phyloP scores from a whole-genome alignment of 306 rosid species.

The Sophora flavescens region DNA sequence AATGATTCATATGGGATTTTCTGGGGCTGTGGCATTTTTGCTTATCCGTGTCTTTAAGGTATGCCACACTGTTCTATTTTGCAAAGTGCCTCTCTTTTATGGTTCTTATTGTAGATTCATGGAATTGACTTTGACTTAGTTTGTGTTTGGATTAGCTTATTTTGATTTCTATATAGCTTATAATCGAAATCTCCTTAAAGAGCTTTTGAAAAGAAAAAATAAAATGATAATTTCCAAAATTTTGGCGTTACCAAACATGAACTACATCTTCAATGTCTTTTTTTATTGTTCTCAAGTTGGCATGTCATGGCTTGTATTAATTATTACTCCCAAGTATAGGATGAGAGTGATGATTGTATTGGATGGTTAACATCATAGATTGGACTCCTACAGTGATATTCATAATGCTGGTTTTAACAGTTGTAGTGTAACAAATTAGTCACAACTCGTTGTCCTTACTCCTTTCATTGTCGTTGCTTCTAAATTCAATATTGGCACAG shows the following conservation, averaged over 20 bases:
- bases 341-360: slow-evolving; percentile 23
- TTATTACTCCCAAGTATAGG: background rate
- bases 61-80: slow-evolving; percentile 32
- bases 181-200: no score
- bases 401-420: slow-evolving; percentile 10
- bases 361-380: slow-evolving; percentile 19
- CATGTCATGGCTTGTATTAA: slow-evolving; percentile 8
- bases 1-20: slow-evolving; percentile 89
- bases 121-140: background rate
- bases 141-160: no score
- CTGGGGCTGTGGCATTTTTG: slow-evolving; percentile 88
- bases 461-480: slow-evolving; percentile 6
- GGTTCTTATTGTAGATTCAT: background rate
- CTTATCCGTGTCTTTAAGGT: slow-evolving; percentile 97
- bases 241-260: background rate
- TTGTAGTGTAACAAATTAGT: slow-evolving; percentile 2
- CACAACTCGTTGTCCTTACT: background rate
- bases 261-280: background rate
- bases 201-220: no score
- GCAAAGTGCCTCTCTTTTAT: background rate
- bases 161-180: background rate
- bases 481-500: background rate
- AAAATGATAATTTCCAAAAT: no score
- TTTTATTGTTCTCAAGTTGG: background rate
- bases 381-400: background rate